Percentiles rank a stretch among this genome's conserved stretches.
Evolutionary conservation across 2,329 filamentous ascomycete species (phyloP).

Genomic region (Byssothecium circinans): DNA sequence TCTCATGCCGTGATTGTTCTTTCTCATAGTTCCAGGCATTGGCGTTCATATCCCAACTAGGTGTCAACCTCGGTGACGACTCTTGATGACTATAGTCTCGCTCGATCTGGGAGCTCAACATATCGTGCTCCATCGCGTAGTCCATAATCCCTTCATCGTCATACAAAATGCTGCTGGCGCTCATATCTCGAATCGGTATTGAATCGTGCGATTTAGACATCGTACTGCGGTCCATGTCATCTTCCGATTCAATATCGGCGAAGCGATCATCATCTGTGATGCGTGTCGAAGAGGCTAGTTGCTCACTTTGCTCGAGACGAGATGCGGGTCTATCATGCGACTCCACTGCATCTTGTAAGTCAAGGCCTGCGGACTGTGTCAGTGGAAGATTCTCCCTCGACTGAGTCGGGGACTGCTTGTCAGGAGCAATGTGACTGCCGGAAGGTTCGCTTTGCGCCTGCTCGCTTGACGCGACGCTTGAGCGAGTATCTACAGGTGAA

Average conservation of each 20-base stretch:
- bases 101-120: constrained; percentile 32
- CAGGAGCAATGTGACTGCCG: constrained; percentile 12
- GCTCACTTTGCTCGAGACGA: constrained; percentile 2
- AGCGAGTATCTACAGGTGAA: constrained; percentile 58
- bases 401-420: constrained; percentile 5
- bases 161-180: constrained; percentile 35
- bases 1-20: constrained; percentile 14
- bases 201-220: constrained; percentile 13
- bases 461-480: constrained; percentile 34
- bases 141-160: constrained; percentile 39
- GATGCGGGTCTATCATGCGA: constrained; percentile 1
- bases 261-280: constrained; percentile 46
- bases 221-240: constrained; percentile 23
- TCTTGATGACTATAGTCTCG: not conserved
- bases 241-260: constrained; percentile 46
- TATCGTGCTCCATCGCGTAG: constrained; percentile 35
- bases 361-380: not conserved
- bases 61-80: not conserved
- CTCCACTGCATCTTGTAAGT: not conserved
- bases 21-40: constrained; percentile 16
- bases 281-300: constrained; percentile 28
- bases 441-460: constrained; percentile 21
- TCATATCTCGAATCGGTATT: constrained; percentile 18
- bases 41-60: constrained; percentile 12
- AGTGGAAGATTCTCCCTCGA: not conserved